Conservation (phyloP, 495 filamentous ascomycete genomes). For the Penicillium herquei region DNA sequence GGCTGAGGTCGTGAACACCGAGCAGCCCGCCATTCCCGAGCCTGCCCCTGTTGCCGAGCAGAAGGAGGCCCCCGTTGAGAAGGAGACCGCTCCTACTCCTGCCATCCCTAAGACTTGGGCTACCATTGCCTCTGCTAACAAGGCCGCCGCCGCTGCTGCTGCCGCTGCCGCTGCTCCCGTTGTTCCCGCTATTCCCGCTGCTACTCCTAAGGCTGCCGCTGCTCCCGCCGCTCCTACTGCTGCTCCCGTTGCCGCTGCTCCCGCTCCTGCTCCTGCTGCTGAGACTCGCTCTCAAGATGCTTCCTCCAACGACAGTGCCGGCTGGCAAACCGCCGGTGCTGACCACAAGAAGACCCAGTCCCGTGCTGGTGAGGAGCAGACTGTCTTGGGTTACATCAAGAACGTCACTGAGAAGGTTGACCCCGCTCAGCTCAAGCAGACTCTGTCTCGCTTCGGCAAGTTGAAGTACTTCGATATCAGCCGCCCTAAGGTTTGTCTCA, state of each 20-base stretch:
- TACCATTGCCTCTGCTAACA: constrained; percentile 58
- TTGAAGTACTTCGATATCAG: constrained; percentile 86
- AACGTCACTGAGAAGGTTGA: constrained; percentile 86
- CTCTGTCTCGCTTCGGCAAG: constrained; percentile 71
- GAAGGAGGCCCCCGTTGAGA: constrained; percentile 48
- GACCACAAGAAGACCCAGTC: constrained; percentile 79
- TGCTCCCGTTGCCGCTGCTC: constrained; percentile 28
- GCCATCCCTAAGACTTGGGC: constrained; percentile 85
- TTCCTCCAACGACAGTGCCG: constrained; percentile 47
- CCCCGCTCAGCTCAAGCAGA: constrained; percentile 60
- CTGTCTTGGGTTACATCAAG: constrained; percentile 83
- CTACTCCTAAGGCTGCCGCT: constrained; percentile 40
- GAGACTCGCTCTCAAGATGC: constrained; percentile 41
- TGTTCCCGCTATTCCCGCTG: constrained; percentile 36
- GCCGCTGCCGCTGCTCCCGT: constrained; percentile 36
- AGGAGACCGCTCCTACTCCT: constrained; percentile 50
- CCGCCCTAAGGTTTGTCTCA: constrained; percentile 72
- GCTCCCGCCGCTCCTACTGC: constrained; percentile 34
- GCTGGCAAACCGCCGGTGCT: constrained; percentile 78
- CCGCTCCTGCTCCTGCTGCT: constrained; percentile 33
- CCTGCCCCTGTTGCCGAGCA: constrained; percentile 40
- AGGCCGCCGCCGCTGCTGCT: constrained; percentile 23
- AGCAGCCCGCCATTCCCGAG: constrained; percentile 53
- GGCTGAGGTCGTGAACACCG: constrained; percentile 47
- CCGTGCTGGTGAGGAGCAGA: constrained; percentile 62